Base-by-base conservation (phyloP, 2,329 filamentous ascomycete genomes). In the Macrophomina tecta region DNA sequence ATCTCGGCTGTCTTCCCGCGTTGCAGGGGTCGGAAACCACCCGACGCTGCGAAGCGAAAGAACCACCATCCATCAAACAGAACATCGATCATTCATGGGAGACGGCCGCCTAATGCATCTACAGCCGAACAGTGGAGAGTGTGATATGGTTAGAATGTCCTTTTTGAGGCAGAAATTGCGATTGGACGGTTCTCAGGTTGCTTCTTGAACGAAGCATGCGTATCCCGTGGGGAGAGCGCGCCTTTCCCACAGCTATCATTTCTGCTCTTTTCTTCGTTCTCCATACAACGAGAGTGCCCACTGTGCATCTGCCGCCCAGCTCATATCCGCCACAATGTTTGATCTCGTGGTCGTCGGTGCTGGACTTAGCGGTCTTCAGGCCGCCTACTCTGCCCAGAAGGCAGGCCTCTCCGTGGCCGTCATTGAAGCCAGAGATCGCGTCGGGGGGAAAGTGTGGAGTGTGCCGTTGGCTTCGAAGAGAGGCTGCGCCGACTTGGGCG, bases 361-460 rank as follows among this genome's bases (percentile, higher is more conserved):
- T 0, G 83, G 83, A 16, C 69, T 75, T 2, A 70, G 73, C 12
- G 73, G 74, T 4, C 69, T 76, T 5, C 67, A 69, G 3, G 71
- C 74, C 18, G 70, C 73, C 0, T 4, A 72, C 82, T 11, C 75
- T 75, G 8, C 82, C 2, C 72, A 78, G 5, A 61, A 72, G 1
- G 76, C 77, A 0, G 80, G 80, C 1, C 71, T 82, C 4, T 78
- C 78, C 0, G 75, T 77, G 16, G 67, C 81, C 0, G 77, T 86
- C 0, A 73, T 87, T 0, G 85, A 87, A 69, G 83, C 83, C 1
- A 76, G 81, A 4, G 77, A 84, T 48, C 79, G 82, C 0, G 81
- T 86, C 0, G 84, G 85, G 0, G 85, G 85, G 7, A 87, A 86
- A 73, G 84, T 82, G 0, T 83, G 78, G 75, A 82, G 78, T 3